Evolutionary conservation across 2,329 filamentous ascomycete species (phyloP), one percentile per base, ranked within the genome.

Genomic region (Penicillium vulpinum): DNA sequence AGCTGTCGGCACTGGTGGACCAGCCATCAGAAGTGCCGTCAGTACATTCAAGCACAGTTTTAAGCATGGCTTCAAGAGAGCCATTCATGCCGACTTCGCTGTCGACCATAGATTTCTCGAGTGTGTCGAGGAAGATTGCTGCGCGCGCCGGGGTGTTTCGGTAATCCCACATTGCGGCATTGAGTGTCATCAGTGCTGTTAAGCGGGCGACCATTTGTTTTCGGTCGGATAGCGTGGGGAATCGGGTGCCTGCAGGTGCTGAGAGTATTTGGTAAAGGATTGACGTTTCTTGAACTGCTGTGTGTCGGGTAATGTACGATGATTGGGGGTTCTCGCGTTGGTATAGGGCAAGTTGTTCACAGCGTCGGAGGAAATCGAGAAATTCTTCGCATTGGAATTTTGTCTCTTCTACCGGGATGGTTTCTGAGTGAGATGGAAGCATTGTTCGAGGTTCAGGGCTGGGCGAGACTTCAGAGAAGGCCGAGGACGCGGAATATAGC

Each of bases 151-250:
- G 62, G 9, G 70, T 67, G 36, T 68, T 66, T 16, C 75, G 68
- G 49, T 77, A 75, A 59, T 77, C 73, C 74, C 74, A 77, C 11
- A 77, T 63, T 5, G 70, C 73, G 5, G 70, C 69, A 55, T 77
- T 77, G 47, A 77, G 61, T 52, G 71, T 75, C 48, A 76, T 70
- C 29, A 77, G 49, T 1, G 69, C 63, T 11, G 69, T 71, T 1
- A 76, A 54, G 21, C 73, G 70, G 21, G 73, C 64, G 41, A 76
- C 67, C 47, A 74, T 72, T 57, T 76, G 73, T 56, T 75, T 76
- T n/a, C 73, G 69, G 46, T 74, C 64, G 21, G 70, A 73, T 6
- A 70, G 69, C 16, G 70, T 61, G 1, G 72, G 72, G 50, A 72
- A 74, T 16, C 72, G 70, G 22, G 66, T 57, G 2, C 64, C 69